Conservation (phyloP, 164 flowering plant species). For the Piper betle region DNA sequence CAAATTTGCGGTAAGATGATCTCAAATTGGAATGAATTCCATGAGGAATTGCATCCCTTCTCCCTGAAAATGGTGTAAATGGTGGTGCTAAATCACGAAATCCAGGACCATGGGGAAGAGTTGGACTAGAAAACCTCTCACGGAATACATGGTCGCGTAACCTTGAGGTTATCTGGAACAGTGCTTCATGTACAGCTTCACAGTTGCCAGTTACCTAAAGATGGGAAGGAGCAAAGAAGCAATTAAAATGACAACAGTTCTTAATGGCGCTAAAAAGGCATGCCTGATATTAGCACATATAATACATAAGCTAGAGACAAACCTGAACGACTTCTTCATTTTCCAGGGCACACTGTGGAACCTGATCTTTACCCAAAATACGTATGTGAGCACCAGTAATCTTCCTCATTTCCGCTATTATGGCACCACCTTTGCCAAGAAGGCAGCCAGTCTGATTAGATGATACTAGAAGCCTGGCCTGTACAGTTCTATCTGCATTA, state of each 20-base stretch:
- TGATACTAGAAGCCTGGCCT: conserved; percentile 58
- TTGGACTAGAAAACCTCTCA: conserved; percentile 43
- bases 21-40: conserved; percentile 42
- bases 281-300: background rate
- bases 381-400: conserved; percentile 74
- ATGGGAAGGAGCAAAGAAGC: background rate
- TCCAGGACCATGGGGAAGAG: conserved; percentile 36
- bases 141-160: conserved; percentile 59
- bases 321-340: conserved; percentile 96
- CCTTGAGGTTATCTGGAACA: conserved; percentile 72
- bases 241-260: background rate
- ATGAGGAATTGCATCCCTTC: conserved; percentile 67
- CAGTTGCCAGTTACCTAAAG: conserved; percentile 68
- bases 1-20: conserved; percentile 49
- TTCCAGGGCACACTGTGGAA: conserved; percentile 57
- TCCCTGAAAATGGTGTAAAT: conserved; percentile 45
- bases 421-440: conserved; percentile 84
- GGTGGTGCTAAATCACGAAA: conserved; percentile 52
- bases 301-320: background rate
- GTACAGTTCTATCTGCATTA: conserved; percentile 35
- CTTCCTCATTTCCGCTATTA: conserved; percentile 86
- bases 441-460: conserved; percentile 83
- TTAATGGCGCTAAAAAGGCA: background rate
- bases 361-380: conserved; percentile 72
- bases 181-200: conserved; percentile 83